Conservation (phyloP, 192 early-diverging fungal genomes). For the Spinellus fusiger region DNA sequence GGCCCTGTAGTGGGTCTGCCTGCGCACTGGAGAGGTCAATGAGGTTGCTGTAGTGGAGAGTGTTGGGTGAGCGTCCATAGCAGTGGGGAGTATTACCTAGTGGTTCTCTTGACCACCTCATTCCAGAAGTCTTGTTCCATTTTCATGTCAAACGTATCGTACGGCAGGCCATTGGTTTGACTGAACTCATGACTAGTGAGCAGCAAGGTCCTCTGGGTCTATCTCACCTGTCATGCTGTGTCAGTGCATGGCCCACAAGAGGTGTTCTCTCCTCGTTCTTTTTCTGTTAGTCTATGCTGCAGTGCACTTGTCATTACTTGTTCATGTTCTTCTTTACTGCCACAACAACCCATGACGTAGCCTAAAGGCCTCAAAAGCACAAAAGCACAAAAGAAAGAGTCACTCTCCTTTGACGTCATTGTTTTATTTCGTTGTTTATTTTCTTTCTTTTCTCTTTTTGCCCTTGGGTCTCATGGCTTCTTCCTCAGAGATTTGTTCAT, state of each 20-base stretch:
- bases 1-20: conserved; percentile 16
- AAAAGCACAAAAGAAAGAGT: neutral
- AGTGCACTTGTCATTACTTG: neutral
- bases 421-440: neutral
- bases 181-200: neutral
- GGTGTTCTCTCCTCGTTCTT: neutral
- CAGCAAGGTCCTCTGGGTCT: neutral
- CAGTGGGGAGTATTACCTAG: neutral
- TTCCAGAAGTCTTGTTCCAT: conserved; percentile 27
- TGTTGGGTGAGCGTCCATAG: neutral
- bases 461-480: neutral
- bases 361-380: neutral
- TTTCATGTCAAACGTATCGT: conserved; percentile 8
- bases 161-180: neutral
- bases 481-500: neutral
- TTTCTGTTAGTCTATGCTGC: neutral
- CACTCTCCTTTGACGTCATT: neutral
- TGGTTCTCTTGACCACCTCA: conserved; percentile 14
- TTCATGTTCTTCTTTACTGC: conserved; percentile 11
- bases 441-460: neutral
- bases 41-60: conserved; percentile 3
- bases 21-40: conserved; percentile 22
- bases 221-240: neutral
- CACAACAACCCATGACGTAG: conserved; percentile 8
- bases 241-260: neutral